Evolutionary conservation across 768 basidiomycete genomes (phyloP).

Genomic region (Hygrocybe punicea): DNA sequence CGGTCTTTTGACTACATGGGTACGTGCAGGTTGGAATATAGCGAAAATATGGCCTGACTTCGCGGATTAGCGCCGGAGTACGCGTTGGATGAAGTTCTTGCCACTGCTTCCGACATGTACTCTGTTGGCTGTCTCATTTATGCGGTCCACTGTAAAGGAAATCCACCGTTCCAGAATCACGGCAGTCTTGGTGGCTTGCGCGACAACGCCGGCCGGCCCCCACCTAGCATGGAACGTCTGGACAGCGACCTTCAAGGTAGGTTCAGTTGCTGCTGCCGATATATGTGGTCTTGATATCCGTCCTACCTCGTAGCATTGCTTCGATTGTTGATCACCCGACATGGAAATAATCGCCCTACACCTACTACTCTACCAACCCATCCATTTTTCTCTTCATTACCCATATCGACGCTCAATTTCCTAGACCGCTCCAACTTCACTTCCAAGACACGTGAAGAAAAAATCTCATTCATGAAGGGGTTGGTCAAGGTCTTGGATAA

Average conservation of each 20-base stretch:
- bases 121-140: conserved; percentile 88
- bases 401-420: conserved; percentile 94
- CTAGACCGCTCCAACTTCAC: conserved; percentile 94
- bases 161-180: conserved; percentile 83
- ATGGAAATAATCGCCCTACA: conserved; percentile 66
- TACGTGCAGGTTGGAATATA: conserved; percentile 32
- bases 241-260: conserved; percentile 74
- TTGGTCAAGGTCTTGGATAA: conserved; percentile 72
- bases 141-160: conserved; percentile 85
- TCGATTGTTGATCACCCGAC: conserved; percentile 75
- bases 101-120: conserved; percentile 90
- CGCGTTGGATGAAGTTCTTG: conserved; percentile 81
- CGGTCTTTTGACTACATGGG: conserved; percentile 95
- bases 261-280: conserved; percentile 1
- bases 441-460: conserved; percentile 90
- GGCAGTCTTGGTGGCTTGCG: conserved; percentile 68
- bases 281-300: conserved; percentile 3
- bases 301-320: conserved; percentile 65
- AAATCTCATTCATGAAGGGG: conserved; percentile 94
- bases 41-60: background rate
- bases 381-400: conserved; percentile 91
- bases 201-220: conserved; percentile 61
- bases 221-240: conserved; percentile 59
- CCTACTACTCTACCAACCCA: conserved; percentile 79
- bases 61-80: conserved; percentile 81